Evolutionary conservation across 2,329 filamentous ascomycete genomes (phyloP), one percentile per base, ranked within the genome.

Genomic region (Colletotrichum sp.): DNA sequence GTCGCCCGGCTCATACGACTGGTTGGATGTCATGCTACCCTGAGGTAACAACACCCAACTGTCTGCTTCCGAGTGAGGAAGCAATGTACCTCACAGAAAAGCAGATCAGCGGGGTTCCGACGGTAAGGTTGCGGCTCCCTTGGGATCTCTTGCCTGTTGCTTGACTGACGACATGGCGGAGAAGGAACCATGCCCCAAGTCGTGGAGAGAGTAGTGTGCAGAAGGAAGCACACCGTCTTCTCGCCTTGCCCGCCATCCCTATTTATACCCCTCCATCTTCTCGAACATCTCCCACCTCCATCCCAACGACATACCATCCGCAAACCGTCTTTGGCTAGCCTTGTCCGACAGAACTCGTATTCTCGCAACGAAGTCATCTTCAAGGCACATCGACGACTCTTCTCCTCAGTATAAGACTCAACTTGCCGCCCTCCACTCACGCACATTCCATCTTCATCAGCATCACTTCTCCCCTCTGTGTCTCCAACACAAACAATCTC

Each of bases 21-120:
- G 30, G 64, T 16, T 21, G n/a, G 44, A 16, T 16, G n/a, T 10
- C 30, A 74, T 74, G 59, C 39, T 49, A 71, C 59, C 5, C 26
- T 34, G 16, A 55, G 44, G 39, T 63, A 60, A 62, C 55, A 68
- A 2, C 28, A 71, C 15, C 12, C 24, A 49, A 8, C 44, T 69
- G 21, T 18, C 52, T 30, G 3, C 44, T 10, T 44, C 28, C 26
- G 32, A 32, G 28, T 30, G 26, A 32, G 28, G 44, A 55, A 67
- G 28, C 21, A 52, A 34, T n/a, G 28, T 55, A 2, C 52, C 32
- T 68, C 32, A 28, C 63, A 16, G 21, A 28, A 55, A 57, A 28
- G 64, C 28, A 68, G 32, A 68, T 72, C 68, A 59, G 68, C 68
- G 72, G 68, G 68, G 60, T 72, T 75, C 72, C 52, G 49, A 60